Percentiles rank a stretch among this genome's conserved stretches.
Conservation (phyloP, 495 filamentous ascomycete species). For the Amphirosellinia nigrospora region DNA sequence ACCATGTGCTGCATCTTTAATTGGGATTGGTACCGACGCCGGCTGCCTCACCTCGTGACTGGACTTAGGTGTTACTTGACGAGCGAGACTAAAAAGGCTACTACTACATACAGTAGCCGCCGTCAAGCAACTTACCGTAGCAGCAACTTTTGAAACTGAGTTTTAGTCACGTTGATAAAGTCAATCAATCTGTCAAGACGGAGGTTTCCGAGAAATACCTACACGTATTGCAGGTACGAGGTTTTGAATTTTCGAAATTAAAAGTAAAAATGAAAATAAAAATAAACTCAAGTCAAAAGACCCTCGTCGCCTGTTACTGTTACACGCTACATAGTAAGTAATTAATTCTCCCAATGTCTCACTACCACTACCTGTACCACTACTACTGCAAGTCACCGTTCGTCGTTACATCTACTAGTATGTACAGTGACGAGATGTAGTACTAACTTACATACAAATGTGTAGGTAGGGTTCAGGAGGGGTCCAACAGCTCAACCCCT, state of each 20-base stretch:
- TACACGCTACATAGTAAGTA: not conserved
- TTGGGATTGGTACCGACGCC: no score
- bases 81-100: not conserved
- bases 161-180: not conserved
- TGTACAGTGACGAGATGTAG: slow-evolving; percentile 4
- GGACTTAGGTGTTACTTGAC: not conserved
- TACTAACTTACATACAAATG: not conserved
- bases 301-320: not conserved
- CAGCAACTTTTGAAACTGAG: not conserved
- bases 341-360: no score
- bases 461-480: slow-evolving; percentile 5
- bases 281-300: not conserved
- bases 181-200: not conserved
- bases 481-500: not conserved
- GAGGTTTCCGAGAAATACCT: not conserved
- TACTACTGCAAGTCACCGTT: not conserved
- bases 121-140: not conserved
- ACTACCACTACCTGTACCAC: no score
- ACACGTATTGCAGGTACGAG: not conserved
- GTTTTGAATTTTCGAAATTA: not conserved
- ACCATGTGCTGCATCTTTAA: not conserved
- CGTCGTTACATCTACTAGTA: not conserved
- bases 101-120: no score
- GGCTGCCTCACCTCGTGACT: not conserved
- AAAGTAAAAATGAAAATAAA: no score